Evolutionary conservation across 2,329 filamentous ascomycete species (phyloP).

Genomic region (Didymella exigua): DNA sequence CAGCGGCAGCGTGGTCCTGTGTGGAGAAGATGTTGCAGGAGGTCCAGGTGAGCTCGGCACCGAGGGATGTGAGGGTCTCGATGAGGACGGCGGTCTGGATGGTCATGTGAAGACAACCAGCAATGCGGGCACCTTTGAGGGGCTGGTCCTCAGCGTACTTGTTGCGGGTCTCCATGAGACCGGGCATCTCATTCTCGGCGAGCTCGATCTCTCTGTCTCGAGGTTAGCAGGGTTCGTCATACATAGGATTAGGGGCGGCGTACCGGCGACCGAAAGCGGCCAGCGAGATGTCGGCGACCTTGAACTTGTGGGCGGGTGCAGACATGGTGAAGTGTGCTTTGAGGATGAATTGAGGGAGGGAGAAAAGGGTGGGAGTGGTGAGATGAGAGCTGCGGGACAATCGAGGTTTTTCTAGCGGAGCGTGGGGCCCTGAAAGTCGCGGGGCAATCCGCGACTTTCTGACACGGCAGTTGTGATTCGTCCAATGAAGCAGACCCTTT

Average conservation of each 20-base stretch:
- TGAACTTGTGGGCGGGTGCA: slow-evolving; percentile 91
- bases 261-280: slow-evolving; percentile 94
- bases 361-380: slow-evolving; percentile 19
- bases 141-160: slow-evolving; percentile 96
- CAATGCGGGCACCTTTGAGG: slow-evolving; percentile 91
- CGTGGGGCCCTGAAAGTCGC: slow-evolving; percentile 5
- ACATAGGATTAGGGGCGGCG: neutral
- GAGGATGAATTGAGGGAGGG: slow-evolving; percentile 17
- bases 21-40: slow-evolving; percentile 99
- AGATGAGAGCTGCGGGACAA: slow-evolving; percentile 21
- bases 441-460: slow-evolving; percentile 5
- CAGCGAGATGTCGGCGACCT: slow-evolving; percentile 96
- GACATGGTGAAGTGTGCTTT: slow-evolving; percentile 54
- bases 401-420: slow-evolving; percentile 20
- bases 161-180: slow-evolving; percentile 90
- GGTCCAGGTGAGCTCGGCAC: slow-evolving; percentile 98
- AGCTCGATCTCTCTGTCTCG: slow-evolving; percentile 79
- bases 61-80: slow-evolving; percentile 92
- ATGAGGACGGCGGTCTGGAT: slow-evolving; percentile 99
- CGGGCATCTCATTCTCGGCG: slow-evolving; percentile 90
- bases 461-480: slow-evolving; percentile 18
- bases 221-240: neutral
- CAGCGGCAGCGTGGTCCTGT: slow-evolving; percentile 96
- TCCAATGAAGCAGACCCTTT: slow-evolving; percentile 10
- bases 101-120: slow-evolving; percentile 98